These are phyloP conservation scores for Lasiosphaeria ovina DNA, from an alignment of 495 filamentous ascomycete genomes.

Conservation along the genomic window DNA sequence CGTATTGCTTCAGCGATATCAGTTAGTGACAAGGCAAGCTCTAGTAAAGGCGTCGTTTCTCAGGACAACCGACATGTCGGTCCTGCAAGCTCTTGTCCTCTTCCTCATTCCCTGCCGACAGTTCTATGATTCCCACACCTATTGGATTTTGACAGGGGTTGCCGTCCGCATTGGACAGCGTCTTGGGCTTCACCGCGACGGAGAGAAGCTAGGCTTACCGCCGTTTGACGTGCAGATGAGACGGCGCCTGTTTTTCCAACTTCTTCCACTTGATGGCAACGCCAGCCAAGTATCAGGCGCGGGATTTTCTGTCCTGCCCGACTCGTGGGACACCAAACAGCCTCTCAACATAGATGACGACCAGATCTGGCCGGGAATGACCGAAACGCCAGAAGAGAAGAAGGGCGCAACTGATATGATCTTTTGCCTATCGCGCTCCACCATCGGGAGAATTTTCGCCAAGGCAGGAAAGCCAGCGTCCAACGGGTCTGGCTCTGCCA, in stretches of 20 bases:
- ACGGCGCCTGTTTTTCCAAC: conserved; percentile 61
- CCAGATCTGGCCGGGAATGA: conserved; percentile 44
- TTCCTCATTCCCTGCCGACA: conserved; percentile 31
- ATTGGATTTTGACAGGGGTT: conserved; percentile 42
- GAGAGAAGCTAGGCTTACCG: conserved; percentile 47
- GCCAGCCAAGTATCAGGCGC: conserved; percentile 56
- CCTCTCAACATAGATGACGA: conserved; percentile 44
- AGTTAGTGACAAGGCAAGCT: conserved; percentile 35
- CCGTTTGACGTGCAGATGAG: conserved; percentile 63
- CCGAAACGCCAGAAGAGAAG: conserved; percentile 40
- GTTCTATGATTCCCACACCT: conserved; percentile 29
- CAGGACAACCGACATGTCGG: conserved; percentile 36
- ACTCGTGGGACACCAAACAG: conserved; percentile 33
- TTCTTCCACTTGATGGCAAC: conserved; percentile 54
- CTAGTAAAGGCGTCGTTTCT: conserved; percentile 41
- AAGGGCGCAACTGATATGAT: conserved; percentile 58
- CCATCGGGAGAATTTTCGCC: conserved; percentile 6
- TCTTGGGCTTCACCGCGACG: conserved; percentile 52
- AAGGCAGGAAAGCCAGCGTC: background rate
- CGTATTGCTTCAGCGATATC: conserved; percentile 27
- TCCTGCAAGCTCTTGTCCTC: conserved; percentile 41
- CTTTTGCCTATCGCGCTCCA: conserved; percentile 31
- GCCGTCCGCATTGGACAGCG: conserved; percentile 44
- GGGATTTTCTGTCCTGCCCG: conserved; percentile 40
- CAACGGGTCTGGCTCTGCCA: background rate